A percentile compares a stretch with the other conserved stretches of the same genome.
These are phyloP conservation scores for Ambrosiella cleistominuta DNA, from an alignment of 2,329 filamentous ascomycete species.

Conservation along the genomic window DNA sequence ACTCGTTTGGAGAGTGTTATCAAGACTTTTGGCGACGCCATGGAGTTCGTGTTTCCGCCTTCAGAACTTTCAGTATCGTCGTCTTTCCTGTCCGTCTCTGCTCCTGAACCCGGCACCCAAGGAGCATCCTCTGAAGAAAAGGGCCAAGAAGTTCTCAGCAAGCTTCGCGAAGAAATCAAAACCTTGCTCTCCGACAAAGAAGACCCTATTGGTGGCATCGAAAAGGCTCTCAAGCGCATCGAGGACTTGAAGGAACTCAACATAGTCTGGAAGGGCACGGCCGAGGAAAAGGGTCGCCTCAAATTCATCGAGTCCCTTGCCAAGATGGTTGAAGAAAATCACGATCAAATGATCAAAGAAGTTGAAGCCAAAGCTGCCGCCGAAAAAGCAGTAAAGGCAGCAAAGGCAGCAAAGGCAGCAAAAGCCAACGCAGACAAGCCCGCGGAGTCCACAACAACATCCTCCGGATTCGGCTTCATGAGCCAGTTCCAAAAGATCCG, in stretches of 20 bases:
- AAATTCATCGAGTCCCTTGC: constrained; percentile 69
- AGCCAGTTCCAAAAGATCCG: constrained; percentile 45
- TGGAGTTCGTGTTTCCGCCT: constrained; percentile 85
- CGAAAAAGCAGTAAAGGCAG: constrained; percentile 21
- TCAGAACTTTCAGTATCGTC: constrained; percentile 71
- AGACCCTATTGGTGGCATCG: constrained; percentile 48
- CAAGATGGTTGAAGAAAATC: constrained; percentile 65
- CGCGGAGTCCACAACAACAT: constrained; percentile 24
- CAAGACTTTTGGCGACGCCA: constrained; percentile 80
- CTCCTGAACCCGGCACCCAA: constrained; percentile 50
- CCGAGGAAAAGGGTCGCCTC: constrained; percentile 70
- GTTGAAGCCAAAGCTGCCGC: constrained; percentile 26
- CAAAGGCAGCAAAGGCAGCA: constrained; percentile 14
- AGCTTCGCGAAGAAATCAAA: constrained; percentile 53
- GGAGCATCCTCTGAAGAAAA: constrained; percentile 64
- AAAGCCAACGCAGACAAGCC: background rate
- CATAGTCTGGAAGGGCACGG: constrained; percentile 84
- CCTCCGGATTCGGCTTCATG: constrained; percentile 33
- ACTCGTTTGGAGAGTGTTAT: constrained; percentile 76
- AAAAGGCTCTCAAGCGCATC: constrained; percentile 56
- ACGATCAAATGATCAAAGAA: constrained; percentile 35
- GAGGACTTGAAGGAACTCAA: constrained; percentile 61
- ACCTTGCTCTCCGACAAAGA: constrained; percentile 40
- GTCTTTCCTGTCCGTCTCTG: constrained; percentile 78
- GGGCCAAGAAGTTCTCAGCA: constrained; percentile 61